Evolutionary conservation across 176 grass and related monocot species (phyloP), one percentile per base, ranked within the genome.

Genomic region (Dactylis glomerata): DNA sequence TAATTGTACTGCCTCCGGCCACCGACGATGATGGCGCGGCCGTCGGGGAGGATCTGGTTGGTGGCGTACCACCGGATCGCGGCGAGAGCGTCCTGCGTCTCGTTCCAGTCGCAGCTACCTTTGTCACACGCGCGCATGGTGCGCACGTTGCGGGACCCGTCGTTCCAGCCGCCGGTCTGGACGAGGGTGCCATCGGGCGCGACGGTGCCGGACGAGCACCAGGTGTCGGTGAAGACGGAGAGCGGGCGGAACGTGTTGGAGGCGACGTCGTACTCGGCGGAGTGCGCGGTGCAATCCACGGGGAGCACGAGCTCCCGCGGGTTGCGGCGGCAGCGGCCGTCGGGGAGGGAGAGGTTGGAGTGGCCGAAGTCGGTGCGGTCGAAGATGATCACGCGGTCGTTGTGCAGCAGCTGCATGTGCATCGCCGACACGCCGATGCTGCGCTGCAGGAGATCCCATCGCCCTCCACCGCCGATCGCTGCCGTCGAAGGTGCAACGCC

Each of bases 321-420:
- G 82, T 96, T 90, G 66, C 58, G 64, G 19, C 94, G 91, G 89
- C 89, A 93, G 50, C 68, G 85, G 54, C 91, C 89, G 23, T 22
- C 77, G 73, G 87, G 86, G 45, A 96, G 88, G 52, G 94, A 86
- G 19, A 96, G 89, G 84, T 96, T 96, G 34, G 94, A 96, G 11
- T 0, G 77, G 3, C 94, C 94, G 59, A 93, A 93, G 84, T 93
- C 89, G 27, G 94, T 96, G 57, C 91, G 86, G 78, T 96, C 94
- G 86, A 96, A 96, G 84, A 96, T 83, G 62, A 89, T 58, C 6
- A 96, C 91, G 27, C 81, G 81, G 84, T 96, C 94, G 84, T 87
- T 93, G 89, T 89, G 86, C 22, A 93, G 91, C 33, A 96, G 91
- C 86, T 96, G 94, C 94, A 96, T 96, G 91, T 96, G 94, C 94